These are phyloP conservation scores for Coix lacrymajobi DNA, from an alignment of 176 grass and related monocot genomes.

Conservation along the genomic window DNA sequence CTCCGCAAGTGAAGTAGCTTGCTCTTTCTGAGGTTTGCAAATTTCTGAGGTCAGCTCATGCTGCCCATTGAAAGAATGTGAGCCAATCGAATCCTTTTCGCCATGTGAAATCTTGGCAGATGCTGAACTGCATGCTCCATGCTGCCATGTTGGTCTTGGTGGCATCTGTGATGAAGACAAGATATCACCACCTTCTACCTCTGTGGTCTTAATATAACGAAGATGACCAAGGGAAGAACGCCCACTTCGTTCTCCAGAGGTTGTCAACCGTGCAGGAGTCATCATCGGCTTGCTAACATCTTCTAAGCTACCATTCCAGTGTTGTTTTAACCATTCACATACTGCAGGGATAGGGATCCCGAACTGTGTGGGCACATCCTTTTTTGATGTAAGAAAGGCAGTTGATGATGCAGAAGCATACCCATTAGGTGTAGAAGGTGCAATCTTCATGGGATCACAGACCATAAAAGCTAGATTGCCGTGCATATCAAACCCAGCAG, in stretches of 20 bases:
- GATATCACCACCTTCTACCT: slow-evolving; percentile 21
- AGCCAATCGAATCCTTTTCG: slow-evolving; percentile 35
- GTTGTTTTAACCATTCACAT: slow-evolving; percentile 82
- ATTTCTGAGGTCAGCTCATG: slow-evolving; percentile 37
- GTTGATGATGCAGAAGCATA: slow-evolving; percentile 62
- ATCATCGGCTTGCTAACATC: slow-evolving; percentile 79
- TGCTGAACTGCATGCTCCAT: slow-evolving; percentile 63
- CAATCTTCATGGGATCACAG: slow-evolving; percentile 95
- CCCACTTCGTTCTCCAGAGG: slow-evolving; percentile 40
- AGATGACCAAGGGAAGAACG: slow-evolving; percentile 39
- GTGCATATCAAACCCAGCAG: slow-evolving; percentile 85
- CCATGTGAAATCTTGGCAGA: slow-evolving; percentile 52
- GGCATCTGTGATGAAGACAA: slow-evolving; percentile 35
- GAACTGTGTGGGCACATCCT: slow-evolving; percentile 62
- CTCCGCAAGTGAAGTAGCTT: slow-evolving; percentile 48
- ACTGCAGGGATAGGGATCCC: slow-evolving; percentile 80
- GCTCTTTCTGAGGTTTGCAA: slow-evolving; percentile 40
- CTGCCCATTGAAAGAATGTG: slow-evolving; percentile 36
- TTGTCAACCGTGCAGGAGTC: slow-evolving; percentile 53
- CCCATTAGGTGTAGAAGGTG: slow-evolving; percentile 64
- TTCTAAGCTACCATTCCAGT: slow-evolving; percentile 87
- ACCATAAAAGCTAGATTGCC: slow-evolving; percentile 95
- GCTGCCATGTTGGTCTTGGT: slow-evolving; percentile 35
- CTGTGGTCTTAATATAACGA: slow-evolving; percentile 33
- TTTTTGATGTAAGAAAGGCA: slow-evolving; percentile 52